Base-by-base conservation (phyloP, 805 yeast species). In the Yarrowia porcina region DNA sequence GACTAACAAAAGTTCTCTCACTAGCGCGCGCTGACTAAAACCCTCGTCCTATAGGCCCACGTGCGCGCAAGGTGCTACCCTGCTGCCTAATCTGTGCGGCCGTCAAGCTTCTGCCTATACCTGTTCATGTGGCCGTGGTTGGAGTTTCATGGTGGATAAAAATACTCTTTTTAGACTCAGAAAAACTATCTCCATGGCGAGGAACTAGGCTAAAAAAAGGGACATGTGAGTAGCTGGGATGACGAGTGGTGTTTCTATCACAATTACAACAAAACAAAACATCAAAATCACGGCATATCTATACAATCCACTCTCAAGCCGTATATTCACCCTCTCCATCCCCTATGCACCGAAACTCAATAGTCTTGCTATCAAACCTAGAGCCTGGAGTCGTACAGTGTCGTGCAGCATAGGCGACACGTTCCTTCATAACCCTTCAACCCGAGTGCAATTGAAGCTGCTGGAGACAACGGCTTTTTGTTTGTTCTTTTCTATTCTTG, bases 331-430 rank as follows among this genome's bases (percentile, higher is more conserved):
- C 25, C 7, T 20, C 50, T 18, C 6, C 42, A 38, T n/a, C 42
- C 45, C 28, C 52, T 30, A 30, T 20, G 33, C 52, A 28, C 11
- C 23, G 4, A 49, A 49, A 49, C 35, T 32, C 39, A 32, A 49
- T 32, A 23, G 27, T 49, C 56, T 49, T 49, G 56, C 56, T 32
- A 49, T 49, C 56, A 49, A 49, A 49, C 56, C 39, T 49, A 49
- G 39, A 49, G 38, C 8, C 39, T 49, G 39, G 39, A 49, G 56
- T 32, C 56, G 39, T 47, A 47, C 54, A 49, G 56, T 32, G 54
- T 47, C 54, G 54, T 49, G 56, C 56, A 49, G 56, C 56, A 45
- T 45, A 27, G 36, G 18, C 25, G 25, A 45, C 52, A 45, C 52
- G 52, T 45, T 45, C 30, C 52, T 30, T 30, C 52, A 45, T 45